phyloP scores from a whole-genome alignment of 1,284 basidiomycete species.

The Irpex rosettiformis region DNA sequence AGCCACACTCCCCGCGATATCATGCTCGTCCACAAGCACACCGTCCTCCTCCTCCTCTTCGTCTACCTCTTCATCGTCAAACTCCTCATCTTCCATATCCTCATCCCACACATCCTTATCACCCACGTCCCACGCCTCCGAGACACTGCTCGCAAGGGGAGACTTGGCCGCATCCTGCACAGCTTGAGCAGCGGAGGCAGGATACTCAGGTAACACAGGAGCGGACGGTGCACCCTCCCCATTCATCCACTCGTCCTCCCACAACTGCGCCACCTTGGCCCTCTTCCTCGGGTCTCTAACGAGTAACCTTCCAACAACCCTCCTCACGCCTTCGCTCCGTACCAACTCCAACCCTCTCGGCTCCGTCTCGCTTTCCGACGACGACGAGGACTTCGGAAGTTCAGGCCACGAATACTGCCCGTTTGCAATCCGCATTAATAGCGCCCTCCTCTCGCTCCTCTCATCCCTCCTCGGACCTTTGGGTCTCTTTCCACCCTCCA shows the following conservation, averaged over 20 bases:
- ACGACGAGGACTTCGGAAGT: conserved; percentile 8
- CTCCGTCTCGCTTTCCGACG: conserved; percentile 13
- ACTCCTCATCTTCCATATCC: conserved; percentile 6
- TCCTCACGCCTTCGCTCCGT: conserved; percentile 42
- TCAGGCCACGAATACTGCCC: conserved; percentile 74
- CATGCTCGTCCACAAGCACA: conserved; percentile 28
- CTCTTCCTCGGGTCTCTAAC: conserved; percentile 67
- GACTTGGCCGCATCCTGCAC: background rate
- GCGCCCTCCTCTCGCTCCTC: conserved; percentile 39
- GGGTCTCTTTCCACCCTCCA: conserved; percentile 6
- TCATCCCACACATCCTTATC: conserved; percentile 8
- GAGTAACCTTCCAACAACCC: conserved; percentile 60
- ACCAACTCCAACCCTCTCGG: conserved; percentile 32
- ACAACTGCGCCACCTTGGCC: conserved; percentile 55
- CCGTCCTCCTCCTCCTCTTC: conserved; percentile 26
- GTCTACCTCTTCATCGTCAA: conserved; percentile 15
- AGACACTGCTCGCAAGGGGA: background rate
- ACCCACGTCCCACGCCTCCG: background rate
- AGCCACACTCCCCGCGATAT: conserved; percentile 29
- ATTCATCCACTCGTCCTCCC: conserved; percentile 66
- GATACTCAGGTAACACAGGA: conserved; percentile 14
- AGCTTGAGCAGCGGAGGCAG: background rate
- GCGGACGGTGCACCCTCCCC: conserved; percentile 28
- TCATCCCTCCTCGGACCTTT: conserved; percentile 21
- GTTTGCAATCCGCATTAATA: conserved; percentile 76